Percentiles rank a stretch among this genome's conserved stretches.
Conservation (phyloP, 1,284 basidiomycete genomes). For the Naganishia liquefaciens region DNA sequence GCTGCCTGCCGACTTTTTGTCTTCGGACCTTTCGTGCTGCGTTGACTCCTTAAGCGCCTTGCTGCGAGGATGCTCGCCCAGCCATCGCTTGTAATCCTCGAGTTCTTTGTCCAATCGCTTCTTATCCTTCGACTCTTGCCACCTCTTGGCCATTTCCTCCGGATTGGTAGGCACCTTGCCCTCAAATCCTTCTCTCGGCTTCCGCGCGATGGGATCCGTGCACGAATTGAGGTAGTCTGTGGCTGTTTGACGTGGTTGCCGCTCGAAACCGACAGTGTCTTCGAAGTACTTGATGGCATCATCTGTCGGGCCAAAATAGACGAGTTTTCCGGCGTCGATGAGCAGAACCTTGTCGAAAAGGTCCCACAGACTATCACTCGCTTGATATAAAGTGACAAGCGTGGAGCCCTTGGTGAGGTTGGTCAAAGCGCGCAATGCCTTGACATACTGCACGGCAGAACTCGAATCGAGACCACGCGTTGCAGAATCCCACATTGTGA, state of each 20-base stretch:
- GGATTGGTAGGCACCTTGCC: slow-evolving; percentile 67
- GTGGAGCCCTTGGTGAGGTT: slow-evolving; percentile 74
- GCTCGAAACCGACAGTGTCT: slow-evolving; percentile 63
- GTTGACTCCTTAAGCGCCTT: slow-evolving; percentile 56
- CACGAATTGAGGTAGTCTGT: slow-evolving; percentile 55
- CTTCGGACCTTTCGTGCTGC: slow-evolving; percentile 63
- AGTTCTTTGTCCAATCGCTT: slow-evolving; percentile 57
- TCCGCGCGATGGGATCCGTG: slow-evolving; percentile 55
- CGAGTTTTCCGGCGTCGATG: slow-evolving; percentile 74
- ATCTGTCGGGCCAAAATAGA: slow-evolving; percentile 73
- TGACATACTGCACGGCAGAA: slow-evolving; percentile 77
- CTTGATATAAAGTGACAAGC: slow-evolving; percentile 81
- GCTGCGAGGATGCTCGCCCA: slow-evolving; percentile 63
- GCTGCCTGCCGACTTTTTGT: slow-evolving; percentile 71
- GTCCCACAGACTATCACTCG: slow-evolving; percentile 62
- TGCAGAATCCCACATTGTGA: slow-evolving; percentile 67
- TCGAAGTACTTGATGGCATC: slow-evolving; percentile 78
- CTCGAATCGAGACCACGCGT: slow-evolving; percentile 73
- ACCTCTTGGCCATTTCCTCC: slow-evolving; percentile 66
- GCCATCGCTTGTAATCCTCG: slow-evolving; percentile 62
- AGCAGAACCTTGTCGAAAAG: slow-evolving; percentile 72
- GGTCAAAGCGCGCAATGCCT: slow-evolving; percentile 71
- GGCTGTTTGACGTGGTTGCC: slow-evolving; percentile 22
- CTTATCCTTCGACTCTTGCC: slow-evolving; percentile 58
- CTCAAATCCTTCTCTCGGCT: slow-evolving; percentile 44